Conservation (phyloP, 306 rosid genomes). For the Rosa chinensis region DNA sequence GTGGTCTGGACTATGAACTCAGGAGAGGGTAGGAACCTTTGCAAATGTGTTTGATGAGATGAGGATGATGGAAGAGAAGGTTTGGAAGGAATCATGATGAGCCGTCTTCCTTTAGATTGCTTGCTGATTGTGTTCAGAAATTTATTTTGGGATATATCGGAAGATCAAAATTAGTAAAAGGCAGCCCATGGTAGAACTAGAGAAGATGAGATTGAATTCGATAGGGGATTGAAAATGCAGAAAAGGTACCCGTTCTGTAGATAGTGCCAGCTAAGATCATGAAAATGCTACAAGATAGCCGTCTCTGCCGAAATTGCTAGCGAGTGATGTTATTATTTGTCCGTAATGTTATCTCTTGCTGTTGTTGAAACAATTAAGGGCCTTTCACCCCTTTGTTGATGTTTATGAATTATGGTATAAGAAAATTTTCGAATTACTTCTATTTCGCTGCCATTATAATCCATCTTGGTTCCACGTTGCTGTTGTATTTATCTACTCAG, state of each 20-base stretch:
- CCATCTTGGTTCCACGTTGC: background rate
- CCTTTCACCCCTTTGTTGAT: constrained; percentile 27
- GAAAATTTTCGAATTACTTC: too few relatives aligned
- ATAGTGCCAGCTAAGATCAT: constrained; percentile 61
- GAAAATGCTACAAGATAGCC: constrained; percentile 35
- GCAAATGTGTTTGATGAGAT: constrained; percentile 56
- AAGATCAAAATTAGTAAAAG: too few relatives aligned
- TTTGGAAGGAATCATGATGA: constrained; percentile 15
- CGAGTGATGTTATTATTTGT: constrained; percentile 33
- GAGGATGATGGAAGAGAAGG: constrained; percentile 61
- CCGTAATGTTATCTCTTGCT: constrained; percentile 27
- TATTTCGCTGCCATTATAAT: background rate
- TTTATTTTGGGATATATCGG: too few relatives aligned
- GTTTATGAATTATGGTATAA: background rate
- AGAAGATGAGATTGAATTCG: constrained; percentile 66
- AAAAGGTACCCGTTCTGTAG: background rate
- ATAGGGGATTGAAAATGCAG: too few relatives aligned
- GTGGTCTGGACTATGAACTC: too few relatives aligned
- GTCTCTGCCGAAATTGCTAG: constrained; percentile 4
- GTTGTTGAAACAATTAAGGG: constrained; percentile 34
- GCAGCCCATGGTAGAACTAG: too few relatives aligned
- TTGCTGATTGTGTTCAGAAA: constrained; percentile 47
- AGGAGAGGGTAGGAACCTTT: too few relatives aligned
- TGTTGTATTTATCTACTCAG: background rate
- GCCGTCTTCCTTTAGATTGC: constrained; percentile 57